Evolutionary conservation across 306 rosid species (phyloP), one percentile per base, ranked within the genome.

Genomic region (Neltuma alba): DNA sequence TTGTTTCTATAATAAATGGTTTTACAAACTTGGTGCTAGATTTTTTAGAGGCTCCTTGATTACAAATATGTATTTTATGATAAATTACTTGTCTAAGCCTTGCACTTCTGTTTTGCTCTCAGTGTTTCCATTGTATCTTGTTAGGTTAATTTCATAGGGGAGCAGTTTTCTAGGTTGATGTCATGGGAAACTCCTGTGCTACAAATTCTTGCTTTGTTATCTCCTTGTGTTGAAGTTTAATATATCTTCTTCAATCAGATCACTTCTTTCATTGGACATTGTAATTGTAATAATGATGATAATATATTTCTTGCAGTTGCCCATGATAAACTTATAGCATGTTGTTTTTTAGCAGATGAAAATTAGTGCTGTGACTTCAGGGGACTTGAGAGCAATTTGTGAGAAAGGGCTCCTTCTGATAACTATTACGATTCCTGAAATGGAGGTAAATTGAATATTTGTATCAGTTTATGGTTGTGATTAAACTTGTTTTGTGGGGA

Each of bases 341-440:
- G 21, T 80, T 79, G n/a, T 72, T 71, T 60, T 48, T 79, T 87
- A 33, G 52, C 85, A 94, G 98, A 87, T 94, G 85, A 92, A 92
- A 84, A 88, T 85, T 80, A 94, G 93, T 74, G 77, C 87, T 45
- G 83, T 91, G 84, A 81, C 83, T 84, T 77, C 86, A 6, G 74
- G 83, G 40, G 94, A 94, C 74, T 89, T 94, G 80, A 91, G 97
- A 88, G 85, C 92, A 75, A 88, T 94, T 54, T 88, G 97, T 70
- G 98, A 92, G 68, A 91, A 94, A 83, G 93, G 98, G 38, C 98
- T 94, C 77, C 97, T 94, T 76, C 86, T 94, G 85, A 88, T 94
- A 76, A 92, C 98, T 64, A 91, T 94, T 54, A 94, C 97, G 0
- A 88, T 92, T 82, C 99, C 99, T 85, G 99, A 94, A 86, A 94